Evolutionary conservation across 164 flowering plant genomes (phyloP).

Genomic region (Umbellularia californica): DNA sequence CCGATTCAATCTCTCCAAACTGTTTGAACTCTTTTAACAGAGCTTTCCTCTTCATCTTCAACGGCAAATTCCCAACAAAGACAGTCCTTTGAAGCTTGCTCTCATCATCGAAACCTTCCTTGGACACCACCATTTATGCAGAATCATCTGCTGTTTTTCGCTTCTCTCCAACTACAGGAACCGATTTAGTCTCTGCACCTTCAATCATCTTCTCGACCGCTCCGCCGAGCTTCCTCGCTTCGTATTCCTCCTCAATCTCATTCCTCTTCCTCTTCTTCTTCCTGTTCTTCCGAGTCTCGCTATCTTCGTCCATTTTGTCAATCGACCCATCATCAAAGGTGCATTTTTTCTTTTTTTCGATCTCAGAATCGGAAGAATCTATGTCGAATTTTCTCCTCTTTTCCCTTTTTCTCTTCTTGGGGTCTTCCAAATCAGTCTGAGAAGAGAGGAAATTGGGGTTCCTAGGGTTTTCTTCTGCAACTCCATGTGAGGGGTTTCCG

Average conservation of each 20-base stretch:
- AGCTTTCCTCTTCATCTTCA: constrained; percentile 80
- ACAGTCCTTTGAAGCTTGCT: constrained; percentile 82
- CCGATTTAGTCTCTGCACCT: neutral
- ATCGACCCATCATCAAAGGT: too few species aligned
- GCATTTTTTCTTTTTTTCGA: too few species aligned
- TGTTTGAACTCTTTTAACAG: constrained; percentile 64
- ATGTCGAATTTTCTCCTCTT: too few species aligned
- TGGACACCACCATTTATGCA: constrained; percentile 42
- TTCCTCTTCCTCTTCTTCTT: constrained; percentile 70
- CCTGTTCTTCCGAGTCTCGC: constrained; percentile 17
- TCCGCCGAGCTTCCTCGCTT: constrained; percentile 48
- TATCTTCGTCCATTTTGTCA: constrained; percentile 11
- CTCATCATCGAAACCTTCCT: constrained; percentile 91
- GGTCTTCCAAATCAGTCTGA: too few species aligned
- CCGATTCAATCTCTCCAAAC: constrained; percentile 88
- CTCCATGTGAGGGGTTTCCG: too few species aligned
- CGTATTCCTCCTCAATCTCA: constrained; percentile 56
- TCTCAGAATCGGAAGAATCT: too few species aligned
- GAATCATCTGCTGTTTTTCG: constrained; percentile 64
- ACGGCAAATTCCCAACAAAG: constrained; percentile 90
- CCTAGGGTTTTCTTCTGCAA: too few species aligned
- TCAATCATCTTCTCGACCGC: constrained; percentile 14
- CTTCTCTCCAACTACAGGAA: constrained; percentile 52
- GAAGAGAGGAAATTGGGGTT: too few species aligned
- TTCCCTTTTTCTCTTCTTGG: too few species aligned